A percentile compares a stretch with the other conserved stretches of the same genome.
Conservation (phyloP, 257 asterid genomes). For the Rhazya stricta region DNA sequence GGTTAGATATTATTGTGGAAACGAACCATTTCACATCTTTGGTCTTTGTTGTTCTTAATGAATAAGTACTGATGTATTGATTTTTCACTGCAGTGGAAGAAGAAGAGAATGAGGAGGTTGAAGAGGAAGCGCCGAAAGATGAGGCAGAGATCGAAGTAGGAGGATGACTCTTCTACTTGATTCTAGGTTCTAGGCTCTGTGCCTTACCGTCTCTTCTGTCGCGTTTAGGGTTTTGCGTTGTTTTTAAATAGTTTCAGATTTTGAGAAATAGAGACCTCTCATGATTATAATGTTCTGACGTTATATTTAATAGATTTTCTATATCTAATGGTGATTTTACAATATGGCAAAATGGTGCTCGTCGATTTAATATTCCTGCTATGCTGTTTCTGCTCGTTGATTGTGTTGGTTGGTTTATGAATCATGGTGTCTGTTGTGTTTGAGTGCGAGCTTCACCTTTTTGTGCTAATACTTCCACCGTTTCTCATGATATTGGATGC, state of each 20-base stretch:
- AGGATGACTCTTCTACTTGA: neutral
- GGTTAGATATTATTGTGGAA: neutral
- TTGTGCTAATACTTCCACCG: neutral
- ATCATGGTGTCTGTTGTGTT: neutral
- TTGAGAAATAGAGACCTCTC: neutral
- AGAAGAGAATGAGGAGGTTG: constrained; percentile 16
- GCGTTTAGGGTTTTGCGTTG: neutral
- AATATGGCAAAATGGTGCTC: neutral
- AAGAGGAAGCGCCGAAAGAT: constrained; percentile 20
- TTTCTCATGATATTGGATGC: neutral
- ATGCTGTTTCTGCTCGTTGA: neutral
- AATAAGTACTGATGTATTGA: constrained; percentile 1
- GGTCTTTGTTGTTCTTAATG: neutral
- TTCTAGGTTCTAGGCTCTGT: neutral
- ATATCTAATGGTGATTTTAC: constrained; percentile 1
- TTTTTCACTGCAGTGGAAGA: constrained; percentile 12
- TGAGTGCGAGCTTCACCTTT: neutral
- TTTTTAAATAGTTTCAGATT: neutral
- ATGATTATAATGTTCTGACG: neutral
- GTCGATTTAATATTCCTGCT: neutral
- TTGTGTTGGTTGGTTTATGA: neutral
- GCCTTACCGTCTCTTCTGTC: neutral
- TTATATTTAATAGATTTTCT: neutral
- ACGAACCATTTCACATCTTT: neutral
- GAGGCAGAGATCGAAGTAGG: constrained; percentile 14